phyloP scores from a whole-genome alignment of 2,329 filamentous ascomycete species.

The Boeremia lycopersici region DNA sequence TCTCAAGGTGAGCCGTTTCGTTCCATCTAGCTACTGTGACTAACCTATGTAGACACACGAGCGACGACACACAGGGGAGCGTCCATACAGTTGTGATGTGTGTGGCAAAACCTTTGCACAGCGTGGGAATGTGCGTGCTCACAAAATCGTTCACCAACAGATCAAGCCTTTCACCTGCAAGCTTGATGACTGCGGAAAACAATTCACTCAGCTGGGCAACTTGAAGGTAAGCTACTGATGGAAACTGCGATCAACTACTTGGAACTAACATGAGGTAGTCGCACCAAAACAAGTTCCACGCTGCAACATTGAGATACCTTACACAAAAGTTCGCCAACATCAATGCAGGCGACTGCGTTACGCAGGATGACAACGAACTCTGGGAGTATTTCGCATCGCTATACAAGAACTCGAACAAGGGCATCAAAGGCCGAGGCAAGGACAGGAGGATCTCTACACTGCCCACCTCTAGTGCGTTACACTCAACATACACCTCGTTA shows the following conservation, averaged over 20 bases:
- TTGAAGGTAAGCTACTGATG: slow-evolving; percentile 70
- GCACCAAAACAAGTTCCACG: slow-evolving; percentile 94
- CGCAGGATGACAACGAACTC: slow-evolving; percentile 73
- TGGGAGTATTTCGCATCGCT: slow-evolving; percentile 83
- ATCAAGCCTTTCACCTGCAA: slow-evolving; percentile 81
- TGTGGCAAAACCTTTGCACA: slow-evolving; percentile 87
- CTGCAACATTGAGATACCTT: slow-evolving; percentile 71
- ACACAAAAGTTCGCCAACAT: slow-evolving; percentile 72
- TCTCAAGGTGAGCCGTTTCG: slow-evolving; percentile 68
- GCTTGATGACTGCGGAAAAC: slow-evolving; percentile 82
- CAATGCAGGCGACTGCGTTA: slow-evolving; percentile 66
- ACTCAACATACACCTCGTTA: slow-evolving; percentile 32
- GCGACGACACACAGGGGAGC: slow-evolving; percentile 84
- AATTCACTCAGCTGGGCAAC: slow-evolving; percentile 89
- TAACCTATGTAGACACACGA: slow-evolving; percentile 71
- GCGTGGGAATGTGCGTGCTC: slow-evolving; percentile 81
- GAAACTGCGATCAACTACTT: not conserved
- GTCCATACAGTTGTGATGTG: slow-evolving; percentile 77
- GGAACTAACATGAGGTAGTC: slow-evolving; percentile 58
- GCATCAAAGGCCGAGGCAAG: slow-evolving; percentile 94
- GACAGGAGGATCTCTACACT: slow-evolving; percentile 68
- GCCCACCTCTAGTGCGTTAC: slow-evolving; percentile 33
- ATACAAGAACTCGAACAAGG: slow-evolving; percentile 99
- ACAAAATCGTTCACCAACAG: slow-evolving; percentile 79
- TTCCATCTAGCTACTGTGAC: not conserved